Conservation (phyloP, 768 basidiomycete species). For the Ramaria rubella region DNA sequence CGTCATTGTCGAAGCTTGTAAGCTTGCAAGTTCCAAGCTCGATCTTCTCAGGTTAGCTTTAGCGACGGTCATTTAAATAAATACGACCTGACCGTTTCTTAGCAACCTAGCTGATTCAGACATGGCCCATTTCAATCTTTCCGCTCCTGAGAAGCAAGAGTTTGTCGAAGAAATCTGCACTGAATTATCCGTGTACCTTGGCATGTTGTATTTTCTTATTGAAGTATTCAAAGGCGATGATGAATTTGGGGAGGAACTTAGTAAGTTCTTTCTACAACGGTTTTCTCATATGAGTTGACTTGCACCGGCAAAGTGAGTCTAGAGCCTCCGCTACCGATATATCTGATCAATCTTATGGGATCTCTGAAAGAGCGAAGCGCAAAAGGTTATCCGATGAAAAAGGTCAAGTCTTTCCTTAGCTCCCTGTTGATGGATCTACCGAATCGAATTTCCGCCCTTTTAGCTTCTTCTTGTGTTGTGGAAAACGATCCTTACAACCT, state of each 20-base stretch:
- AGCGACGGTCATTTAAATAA: not conserved
- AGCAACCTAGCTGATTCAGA: conserved; percentile 76
- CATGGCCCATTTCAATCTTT: conserved; percentile 62
- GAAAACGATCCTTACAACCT: conserved; percentile 89
- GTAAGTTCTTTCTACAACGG: conserved; percentile 28
- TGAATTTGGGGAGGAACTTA: conserved; percentile 93
- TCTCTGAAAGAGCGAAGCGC: conserved; percentile 88
- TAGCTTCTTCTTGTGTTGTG: conserved; percentile 90
- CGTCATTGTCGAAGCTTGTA: conserved; percentile 80
- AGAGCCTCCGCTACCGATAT: conserved; percentile 90
- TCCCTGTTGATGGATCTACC: not conserved
- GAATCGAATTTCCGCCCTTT: not conserved
- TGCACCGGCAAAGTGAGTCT: conserved; percentile 65
- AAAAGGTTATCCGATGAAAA: conserved; percentile 95
- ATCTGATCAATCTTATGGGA: conserved; percentile 86
- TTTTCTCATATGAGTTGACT: not conserved
- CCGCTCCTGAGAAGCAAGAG: conserved; percentile 63
- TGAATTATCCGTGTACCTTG: conserved; percentile 88
- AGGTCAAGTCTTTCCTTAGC: conserved; percentile 43
- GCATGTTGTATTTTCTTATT: conserved; percentile 91
- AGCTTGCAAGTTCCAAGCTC: conserved; percentile 83
- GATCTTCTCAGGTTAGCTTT: conserved; percentile 64
- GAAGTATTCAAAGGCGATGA: conserved; percentile 92
- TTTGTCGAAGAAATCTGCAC: conserved; percentile 86
- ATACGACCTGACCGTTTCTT: conserved; percentile 10